Conservation (phyloP, 2,329 filamentous ascomycete genomes). For the Colletotrichum musae region DNA sequence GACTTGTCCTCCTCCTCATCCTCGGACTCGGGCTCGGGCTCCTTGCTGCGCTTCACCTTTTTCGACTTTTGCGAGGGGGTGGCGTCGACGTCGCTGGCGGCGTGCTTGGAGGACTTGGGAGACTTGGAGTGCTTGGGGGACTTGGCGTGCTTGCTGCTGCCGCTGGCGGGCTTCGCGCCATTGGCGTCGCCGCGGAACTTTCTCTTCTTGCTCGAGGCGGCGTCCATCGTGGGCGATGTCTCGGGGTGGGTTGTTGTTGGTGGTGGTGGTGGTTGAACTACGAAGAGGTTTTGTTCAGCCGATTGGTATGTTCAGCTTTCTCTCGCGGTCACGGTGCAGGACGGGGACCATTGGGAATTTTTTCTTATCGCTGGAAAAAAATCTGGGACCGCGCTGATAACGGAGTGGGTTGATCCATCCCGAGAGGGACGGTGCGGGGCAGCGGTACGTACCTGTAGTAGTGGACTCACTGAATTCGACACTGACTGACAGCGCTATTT, state of each 20-base stretch:
- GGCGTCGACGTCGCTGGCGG: constrained; percentile 45
- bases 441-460: constrained; percentile 6
- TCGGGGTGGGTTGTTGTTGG: neutral
- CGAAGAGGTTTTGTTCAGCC: neutral
- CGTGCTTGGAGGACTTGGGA: neutral
- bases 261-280: constrained; percentile 37
- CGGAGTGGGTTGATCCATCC: constrained; percentile 29
- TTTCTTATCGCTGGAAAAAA: constrained; percentile 39
- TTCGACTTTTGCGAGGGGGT: constrained; percentile 55
- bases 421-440: constrained; percentile 12
- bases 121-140: constrained; percentile 33
- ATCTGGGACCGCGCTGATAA: constrained; percentile 29
- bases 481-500: too few relatives aligned
- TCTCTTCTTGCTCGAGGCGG: constrained; percentile 59
- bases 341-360: constrained; percentile 33
- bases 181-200: constrained; percentile 54
- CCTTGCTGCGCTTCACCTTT: constrained; percentile 57
- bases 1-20: constrained; percentile 46
- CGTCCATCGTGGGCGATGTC: constrained; percentile 36
- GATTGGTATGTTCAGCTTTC: constrained; percentile 2
- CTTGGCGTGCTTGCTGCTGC: constrained; percentile 51
- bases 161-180: constrained; percentile 43
- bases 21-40: constrained; percentile 46
- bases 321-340: neutral
- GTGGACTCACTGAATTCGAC: neutral